A percentile compares a stretch with the other conserved stretches of the same genome.
phyloP scores from a whole-genome alignment of 805 yeast species.

The Candida palmyrensis region DNA sequence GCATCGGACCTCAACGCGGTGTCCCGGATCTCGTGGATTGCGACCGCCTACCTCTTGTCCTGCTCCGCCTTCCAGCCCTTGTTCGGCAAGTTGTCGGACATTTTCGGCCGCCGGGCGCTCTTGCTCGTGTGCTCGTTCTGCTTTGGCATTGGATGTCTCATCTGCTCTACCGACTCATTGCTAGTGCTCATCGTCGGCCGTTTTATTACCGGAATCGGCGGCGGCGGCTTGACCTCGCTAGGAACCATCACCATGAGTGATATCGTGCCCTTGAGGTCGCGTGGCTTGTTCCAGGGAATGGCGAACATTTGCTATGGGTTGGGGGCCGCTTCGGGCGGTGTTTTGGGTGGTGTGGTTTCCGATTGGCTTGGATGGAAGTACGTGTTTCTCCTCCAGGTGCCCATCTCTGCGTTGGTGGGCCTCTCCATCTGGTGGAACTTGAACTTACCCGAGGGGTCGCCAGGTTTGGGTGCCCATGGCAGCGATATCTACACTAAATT shows the following conservation, averaged over 20 bases:
- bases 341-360: slow-evolving; percentile 50
- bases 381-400: slow-evolving; percentile 37
- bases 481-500: slow-evolving; percentile 43
- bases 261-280: slow-evolving; percentile 64
- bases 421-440: slow-evolving; percentile 33
- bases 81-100: slow-evolving; percentile 66
- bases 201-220: slow-evolving; percentile 81
- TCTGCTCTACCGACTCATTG: slow-evolving; percentile 51
- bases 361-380: slow-evolving; percentile 50
- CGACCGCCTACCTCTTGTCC: slow-evolving; percentile 62
- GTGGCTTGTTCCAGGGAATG: slow-evolving; percentile 82
- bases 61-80: slow-evolving; percentile 72
- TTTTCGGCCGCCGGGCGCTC: slow-evolving; percentile 59
- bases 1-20: slow-evolving; percentile 66
- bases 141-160: slow-evolving; percentile 52
- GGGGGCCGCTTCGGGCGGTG: slow-evolving; percentile 51
- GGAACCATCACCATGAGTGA: slow-evolving; percentile 76
- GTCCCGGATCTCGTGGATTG: slow-evolving; percentile 66
- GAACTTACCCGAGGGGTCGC: slow-evolving; percentile 48
- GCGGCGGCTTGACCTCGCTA: slow-evolving; percentile 80
- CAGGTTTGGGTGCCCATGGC: slow-evolving; percentile 49
- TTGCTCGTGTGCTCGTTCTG: slow-evolving; percentile 46
- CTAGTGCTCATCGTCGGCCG: slow-evolving; percentile 50
- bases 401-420: slow-evolving; percentile 39
- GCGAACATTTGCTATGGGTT: slow-evolving; percentile 71